phyloP scores from a whole-genome alignment of 805 yeast genomes.

The Jamesozyma gamospora region DNA sequence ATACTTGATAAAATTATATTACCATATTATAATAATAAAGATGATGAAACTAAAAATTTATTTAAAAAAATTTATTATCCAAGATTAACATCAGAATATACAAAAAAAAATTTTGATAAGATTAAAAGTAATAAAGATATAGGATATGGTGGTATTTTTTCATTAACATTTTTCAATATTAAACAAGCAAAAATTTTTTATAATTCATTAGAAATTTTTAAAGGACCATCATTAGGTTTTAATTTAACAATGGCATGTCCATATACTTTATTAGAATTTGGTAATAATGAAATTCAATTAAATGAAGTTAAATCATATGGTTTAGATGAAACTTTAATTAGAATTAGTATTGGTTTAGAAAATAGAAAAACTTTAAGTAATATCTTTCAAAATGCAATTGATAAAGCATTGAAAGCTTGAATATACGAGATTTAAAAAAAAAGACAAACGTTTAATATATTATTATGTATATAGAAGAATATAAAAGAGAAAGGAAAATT shows the following conservation, averaged over 20 bases:
- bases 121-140: constrained; percentile 53
- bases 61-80: constrained; percentile 71
- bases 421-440: no score
- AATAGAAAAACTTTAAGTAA: constrained; percentile 47
- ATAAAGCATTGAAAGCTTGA: constrained; percentile 12
- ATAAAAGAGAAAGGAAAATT: no score
- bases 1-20: constrained; percentile 43
- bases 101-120: constrained; percentile 59
- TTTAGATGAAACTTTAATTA: constrained; percentile 63
- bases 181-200: constrained; percentile 64
- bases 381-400: constrained; percentile 45
- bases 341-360: constrained; percentile 83
- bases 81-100: constrained; percentile 33
- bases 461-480: no score
- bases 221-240: constrained; percentile 88
- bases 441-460: no score
- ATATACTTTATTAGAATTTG: constrained; percentile 50
- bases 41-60: constrained; percentile 22
- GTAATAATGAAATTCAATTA: constrained; percentile 58
- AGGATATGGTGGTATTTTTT: constrained; percentile 83
- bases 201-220: constrained; percentile 39
- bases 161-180: constrained; percentile 57
- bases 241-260: constrained; percentile 80
- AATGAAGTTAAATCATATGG: constrained; percentile 77
- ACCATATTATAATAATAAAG: constrained; percentile 17